phyloP scores from a whole-genome alignment of 148 eudicot genomes.

The Heliamphora exappendiculata region DNA sequence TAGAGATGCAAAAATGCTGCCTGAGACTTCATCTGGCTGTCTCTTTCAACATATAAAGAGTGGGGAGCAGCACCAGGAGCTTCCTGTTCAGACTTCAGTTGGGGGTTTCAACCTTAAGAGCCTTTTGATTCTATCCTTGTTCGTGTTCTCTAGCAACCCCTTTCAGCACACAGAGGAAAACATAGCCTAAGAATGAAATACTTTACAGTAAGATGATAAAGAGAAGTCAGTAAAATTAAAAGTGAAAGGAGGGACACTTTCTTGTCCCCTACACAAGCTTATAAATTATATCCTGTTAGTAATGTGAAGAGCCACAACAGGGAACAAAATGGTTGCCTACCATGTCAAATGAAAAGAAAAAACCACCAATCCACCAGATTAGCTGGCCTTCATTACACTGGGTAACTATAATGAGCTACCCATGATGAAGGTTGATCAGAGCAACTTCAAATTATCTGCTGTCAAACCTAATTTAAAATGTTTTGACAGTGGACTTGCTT shows the following conservation, averaged over 20 bases:
- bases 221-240: neutral
- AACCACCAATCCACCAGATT: neutral
- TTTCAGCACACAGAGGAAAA: constrained; percentile 16
- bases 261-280: neutral
- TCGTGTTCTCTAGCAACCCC: constrained; percentile 94
- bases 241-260: neutral
- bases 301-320: neutral
- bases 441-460: neutral
- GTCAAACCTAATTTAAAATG: neutral
- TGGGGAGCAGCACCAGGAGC: neutral
- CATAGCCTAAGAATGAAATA: constrained; percentile 2
- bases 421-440: neutral
- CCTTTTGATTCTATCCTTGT: constrained; percentile 90
- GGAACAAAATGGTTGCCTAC: neutral
- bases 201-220: neutral
- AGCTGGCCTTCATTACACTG: too few relatives aligned
- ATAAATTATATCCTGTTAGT: neutral
- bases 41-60: constrained; percentile 7
- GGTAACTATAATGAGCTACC: neutral
- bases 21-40: neutral
- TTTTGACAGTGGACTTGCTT: neutral
- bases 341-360: neutral
- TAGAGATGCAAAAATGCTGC: neutral
- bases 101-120: constrained; percentile 90
- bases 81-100: constrained; percentile 56